Base-by-base conservation (phyloP, 352 stramenopile genomes). In the Elongisporangium prolatum region DNA sequence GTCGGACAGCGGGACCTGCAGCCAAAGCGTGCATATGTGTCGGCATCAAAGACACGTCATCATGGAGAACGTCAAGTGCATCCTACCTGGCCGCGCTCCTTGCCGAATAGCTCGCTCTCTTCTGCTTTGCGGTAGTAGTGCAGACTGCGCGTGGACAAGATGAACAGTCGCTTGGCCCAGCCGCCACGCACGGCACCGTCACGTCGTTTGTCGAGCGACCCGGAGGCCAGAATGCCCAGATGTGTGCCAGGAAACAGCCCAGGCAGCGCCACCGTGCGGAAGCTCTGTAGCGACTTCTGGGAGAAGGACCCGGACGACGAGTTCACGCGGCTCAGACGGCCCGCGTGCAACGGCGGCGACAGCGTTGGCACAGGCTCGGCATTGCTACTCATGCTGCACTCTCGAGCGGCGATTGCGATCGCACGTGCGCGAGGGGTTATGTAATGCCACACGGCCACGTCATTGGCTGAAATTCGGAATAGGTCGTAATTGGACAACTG, bases 101-200 rank as follows among this genome's bases (percentile, higher is more conserved):
- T 88, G 57, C 86, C 86, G 62, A 95, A 95, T 24, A 95, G 72
- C 57, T 95, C 86, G 51, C 64, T 64, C 52, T 95, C 86, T 52
- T 95, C 84, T 9, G 70, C 71, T 60, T 93, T 93, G 21, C 86
- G 82, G 59, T 91, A 95, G 64, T 95, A 95, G 54, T 95, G 86
- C 38, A 93, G 53, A 44, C 84, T 88, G 21, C 79, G 78, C 17
- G 84, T 91, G 48, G 82, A 92, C 24, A 95, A 52, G 17, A 95
- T 84, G 61, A 95, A 95, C 44, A 93, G 74, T 1, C 86, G 74
- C 54, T 82, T 82, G 20, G 86, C 84, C 84, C 83, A 95, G 14
- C 86, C 86, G 16, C 84, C 84, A 17, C 86, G 82, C 24, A 95
- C 86, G 13, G 86, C 86, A 17, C 86, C 86, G 54, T 95, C 86